Conservation (phyloP, 768 basidiomycete species). For the Rhizopogon vulgaris region DNA sequence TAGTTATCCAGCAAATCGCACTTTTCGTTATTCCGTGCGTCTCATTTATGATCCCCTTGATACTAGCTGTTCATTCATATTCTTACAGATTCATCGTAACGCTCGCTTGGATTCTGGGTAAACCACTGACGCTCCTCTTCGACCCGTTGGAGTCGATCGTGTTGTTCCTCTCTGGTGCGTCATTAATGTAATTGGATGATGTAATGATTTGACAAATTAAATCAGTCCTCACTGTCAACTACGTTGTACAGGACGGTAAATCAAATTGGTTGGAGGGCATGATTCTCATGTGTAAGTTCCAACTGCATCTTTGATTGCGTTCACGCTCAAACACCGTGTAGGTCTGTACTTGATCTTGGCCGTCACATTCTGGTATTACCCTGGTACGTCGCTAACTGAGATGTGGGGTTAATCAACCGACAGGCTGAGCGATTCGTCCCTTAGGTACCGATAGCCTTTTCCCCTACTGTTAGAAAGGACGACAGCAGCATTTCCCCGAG, state of each 20-base stretch:
- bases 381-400: conserved; percentile 24
- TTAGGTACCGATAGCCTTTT: conserved; percentile 1
- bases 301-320: neutral
- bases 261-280: conserved; percentile 92
- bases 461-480: neutral
- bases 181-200: conserved; percentile 29
- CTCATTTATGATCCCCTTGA: neutral
- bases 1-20: conserved; percentile 54
- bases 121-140: conserved; percentile 76
- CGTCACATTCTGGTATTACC: conserved; percentile 50
- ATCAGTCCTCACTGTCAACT: conserved; percentile 76
- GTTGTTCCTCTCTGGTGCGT: conserved; percentile 15
- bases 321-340: conserved; percentile 10
- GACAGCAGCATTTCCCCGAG: neutral
- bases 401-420: too few species aligned
- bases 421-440: neutral
- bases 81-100: conserved; percentile 60
- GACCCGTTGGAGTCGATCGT: conserved; percentile 73
- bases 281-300: conserved; percentile 57
- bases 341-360: conserved; percentile 53
- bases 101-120: conserved; percentile 75
- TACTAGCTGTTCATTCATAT: neutral
- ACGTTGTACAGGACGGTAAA: conserved; percentile 79
- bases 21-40: conserved; percentile 61
- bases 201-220: neutral